Base-by-base conservation (phyloP, 2,329 filamentous ascomycete species). In the Claviceps arundinis region DNA sequence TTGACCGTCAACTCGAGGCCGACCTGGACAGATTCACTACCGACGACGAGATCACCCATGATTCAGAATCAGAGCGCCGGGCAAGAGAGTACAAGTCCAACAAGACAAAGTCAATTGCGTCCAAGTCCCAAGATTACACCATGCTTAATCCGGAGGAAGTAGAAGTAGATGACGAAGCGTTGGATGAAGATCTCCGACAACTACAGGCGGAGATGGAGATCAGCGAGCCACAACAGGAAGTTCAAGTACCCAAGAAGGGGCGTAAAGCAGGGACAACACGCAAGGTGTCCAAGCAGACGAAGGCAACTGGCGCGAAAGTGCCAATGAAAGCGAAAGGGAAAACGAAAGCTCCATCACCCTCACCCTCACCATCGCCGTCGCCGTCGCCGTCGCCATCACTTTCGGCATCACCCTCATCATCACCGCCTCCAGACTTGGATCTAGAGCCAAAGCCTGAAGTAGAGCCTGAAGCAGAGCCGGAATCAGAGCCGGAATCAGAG, bases 1-100 rank as follows among this genome's bases (percentile, higher is more conserved):
- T 87, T 40, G 81, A 87, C 50, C 76, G 76, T 22, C 79, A 80
- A 48, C 69, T 87, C 1, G 77, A 85, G 59, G 80, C 77, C 2
- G 84, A 85, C 53, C 72, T 87, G 9, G 78, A 83, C 44, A 70
- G 73, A 34, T 76, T 73, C 1, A 61, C 77, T 26, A 74, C 72
- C 2, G 76, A 82, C 34, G 73, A 77, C 14, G 78, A 73, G 37
- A 64, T 73, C 7, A 67, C 66, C 4, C 66, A 68, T 5, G 70
- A 75, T 53, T 75, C 71, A 5, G 73, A 75, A 48, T 69, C 70
- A 0, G 73, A 72, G 57, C 64, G 68, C 44, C 64, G 63, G 13
- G 47, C 43, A 40, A 38, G 42, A 16, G 52, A 70, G 68, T 62
- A 37, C 7, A 68, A 50, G 37, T 56, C 55, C 52, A 34, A 57